phyloP scores from a whole-genome alignment of 202 grass and related monocot genomes.

The Setaria italica region DNA sequence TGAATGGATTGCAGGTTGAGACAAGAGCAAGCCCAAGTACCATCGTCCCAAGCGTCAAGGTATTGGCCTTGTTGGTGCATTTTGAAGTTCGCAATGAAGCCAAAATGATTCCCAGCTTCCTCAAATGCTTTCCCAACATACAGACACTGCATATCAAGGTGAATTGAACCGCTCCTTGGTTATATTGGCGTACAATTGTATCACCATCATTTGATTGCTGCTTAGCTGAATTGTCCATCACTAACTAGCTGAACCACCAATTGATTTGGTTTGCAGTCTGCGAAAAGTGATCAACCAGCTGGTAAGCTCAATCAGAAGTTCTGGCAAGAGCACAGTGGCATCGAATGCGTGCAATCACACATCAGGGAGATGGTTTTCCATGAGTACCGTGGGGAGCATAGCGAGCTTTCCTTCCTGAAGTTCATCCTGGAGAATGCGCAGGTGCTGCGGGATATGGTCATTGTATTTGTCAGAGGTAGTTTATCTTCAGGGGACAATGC shows the following conservation, averaged over 20 bases:
- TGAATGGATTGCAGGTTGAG: conserved; percentile 2
- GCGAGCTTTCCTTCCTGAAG: conserved; percentile 27
- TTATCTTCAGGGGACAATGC: neutral
- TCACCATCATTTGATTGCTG: neutral
- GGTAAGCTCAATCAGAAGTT: conserved; percentile 17
- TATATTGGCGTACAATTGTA: neutral
- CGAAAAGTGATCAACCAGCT: conserved; percentile 3
- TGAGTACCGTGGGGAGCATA: conserved; percentile 4
- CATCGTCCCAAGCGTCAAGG: neutral
- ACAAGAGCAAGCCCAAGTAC: neutral
- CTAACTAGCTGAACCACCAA: neutral
- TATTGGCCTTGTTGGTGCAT: neutral
- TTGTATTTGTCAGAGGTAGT: neutral
- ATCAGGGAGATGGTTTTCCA: conserved; percentile 33
- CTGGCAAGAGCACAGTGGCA: neutral
- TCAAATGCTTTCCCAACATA: neutral
- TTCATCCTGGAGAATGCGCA: conserved; percentile 21
- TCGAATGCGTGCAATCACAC: conserved; percentile 28
- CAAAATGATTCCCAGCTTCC: conserved; percentile 2
- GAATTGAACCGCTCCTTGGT: neutral
- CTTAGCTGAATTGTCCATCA: neutral
- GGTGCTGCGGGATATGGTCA: conserved; percentile 17
- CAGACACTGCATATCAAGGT: conserved; percentile 14
- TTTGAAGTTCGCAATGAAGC: neutral
- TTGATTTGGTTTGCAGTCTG: conserved; percentile 35